Percentiles rank a stretch among this genome's conserved stretches.
These are phyloP conservation scores for Trichoderma reesei DNA, from an alignment of 495 filamentous ascomycete species.

Conservation along the genomic window DNA sequence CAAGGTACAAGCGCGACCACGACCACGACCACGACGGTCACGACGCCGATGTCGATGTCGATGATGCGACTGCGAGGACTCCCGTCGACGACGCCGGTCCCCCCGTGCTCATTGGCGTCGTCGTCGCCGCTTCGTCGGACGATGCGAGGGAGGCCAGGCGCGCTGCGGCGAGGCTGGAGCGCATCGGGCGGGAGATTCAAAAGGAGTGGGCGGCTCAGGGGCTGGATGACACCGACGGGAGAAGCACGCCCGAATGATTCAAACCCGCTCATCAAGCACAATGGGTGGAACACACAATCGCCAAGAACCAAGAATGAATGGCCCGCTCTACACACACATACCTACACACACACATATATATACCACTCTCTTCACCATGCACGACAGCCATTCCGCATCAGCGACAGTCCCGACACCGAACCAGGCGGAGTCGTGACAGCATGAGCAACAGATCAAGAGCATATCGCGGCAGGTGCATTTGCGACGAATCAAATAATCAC, in stretches of 20 bases:
- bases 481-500: neutral
- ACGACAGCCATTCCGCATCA: neutral
- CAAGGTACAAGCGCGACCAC: neutral
- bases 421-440: neutral
- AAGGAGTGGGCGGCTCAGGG: slow-evolving; percentile 15
- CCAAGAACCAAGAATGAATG: no score
- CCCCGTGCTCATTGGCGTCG: slow-evolving; percentile 26
- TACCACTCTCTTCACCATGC: no score
- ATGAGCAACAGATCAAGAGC: no score
- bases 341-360: no score
- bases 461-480: neutral
- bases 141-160: slow-evolving; percentile 23
- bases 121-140: slow-evolving; percentile 21
- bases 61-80: neutral
- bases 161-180: slow-evolving; percentile 25
- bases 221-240: neutral
- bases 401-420: neutral
- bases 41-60: neutral
- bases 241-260: neutral
- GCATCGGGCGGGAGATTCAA: slow-evolving; percentile 28
- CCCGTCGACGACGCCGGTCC: neutral
- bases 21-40: neutral
- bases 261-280: no score
- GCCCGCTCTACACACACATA: no score
- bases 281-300: no score